These are phyloP conservation scores for Cantharellus cinnabarinus DNA, from an alignment of 768 basidiomycete species.

Conservation along the genomic window DNA sequence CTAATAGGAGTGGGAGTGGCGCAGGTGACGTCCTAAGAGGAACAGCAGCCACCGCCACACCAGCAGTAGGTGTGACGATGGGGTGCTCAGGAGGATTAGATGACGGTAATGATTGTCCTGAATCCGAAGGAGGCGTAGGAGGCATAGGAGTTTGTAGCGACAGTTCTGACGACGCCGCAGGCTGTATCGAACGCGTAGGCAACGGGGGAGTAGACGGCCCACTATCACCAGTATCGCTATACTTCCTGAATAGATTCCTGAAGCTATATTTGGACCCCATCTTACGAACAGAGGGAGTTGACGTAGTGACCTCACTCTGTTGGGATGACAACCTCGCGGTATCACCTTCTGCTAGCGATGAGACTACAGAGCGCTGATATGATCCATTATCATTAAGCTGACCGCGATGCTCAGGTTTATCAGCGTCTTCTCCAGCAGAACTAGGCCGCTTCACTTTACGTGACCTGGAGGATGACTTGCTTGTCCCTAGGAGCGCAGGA, in stretches of 20 bases:
- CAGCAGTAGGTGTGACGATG: too few species aligned
- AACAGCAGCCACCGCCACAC: too few species aligned
- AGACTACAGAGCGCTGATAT: not conserved
- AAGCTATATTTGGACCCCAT: conserved; percentile 10
- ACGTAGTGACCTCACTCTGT: not conserved
- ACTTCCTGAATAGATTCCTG: conserved; percentile 9
- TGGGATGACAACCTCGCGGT: too few species aligned
- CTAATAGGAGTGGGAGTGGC: too few species aligned
- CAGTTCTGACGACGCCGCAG: not conserved
- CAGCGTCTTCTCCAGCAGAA: conserved; percentile 51
- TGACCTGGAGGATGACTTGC: conserved; percentile 12
- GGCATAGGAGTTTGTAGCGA: too few species aligned
- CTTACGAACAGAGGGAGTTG: conserved; percentile 1
- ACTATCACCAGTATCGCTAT: not conserved
- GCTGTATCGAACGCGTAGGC: not conserved
- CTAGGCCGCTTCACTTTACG: conserved; percentile 34
- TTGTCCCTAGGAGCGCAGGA: conserved; percentile 27
- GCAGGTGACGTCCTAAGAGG: too few species aligned
- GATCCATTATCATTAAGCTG: not conserved
- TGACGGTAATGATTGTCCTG: too few species aligned
- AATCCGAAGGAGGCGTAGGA: too few species aligned
- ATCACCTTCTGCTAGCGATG: not conserved
- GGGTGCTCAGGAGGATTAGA: too few species aligned
- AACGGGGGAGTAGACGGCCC: not conserved
- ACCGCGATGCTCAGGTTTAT: conserved; percentile 11